Conservation (phyloP, 116 monocot species). For the Phalaenopsis hybrid region DNA sequence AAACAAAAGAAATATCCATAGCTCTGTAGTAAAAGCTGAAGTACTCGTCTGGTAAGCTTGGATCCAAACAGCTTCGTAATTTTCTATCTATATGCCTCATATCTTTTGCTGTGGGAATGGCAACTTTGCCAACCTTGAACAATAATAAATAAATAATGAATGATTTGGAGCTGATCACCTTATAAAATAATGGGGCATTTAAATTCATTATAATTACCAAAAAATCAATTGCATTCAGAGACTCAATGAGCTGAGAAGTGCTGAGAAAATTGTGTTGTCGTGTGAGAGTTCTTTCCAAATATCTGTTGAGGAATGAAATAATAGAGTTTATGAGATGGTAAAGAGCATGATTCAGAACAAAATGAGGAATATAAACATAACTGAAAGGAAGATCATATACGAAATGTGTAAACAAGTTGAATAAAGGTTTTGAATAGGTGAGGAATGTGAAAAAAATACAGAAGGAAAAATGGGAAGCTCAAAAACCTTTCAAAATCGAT, state of each 20-base stretch:
- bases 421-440: neutral
- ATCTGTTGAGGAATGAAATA: conserved; percentile 38
- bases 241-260: conserved; percentile 32
- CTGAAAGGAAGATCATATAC: neutral
- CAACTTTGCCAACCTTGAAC: conserved; percentile 47
- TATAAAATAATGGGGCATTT: neutral
- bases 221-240: conserved; percentile 41
- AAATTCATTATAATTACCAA: conserved; percentile 38
- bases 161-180: neutral
- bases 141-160: neutral
- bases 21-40: neutral
- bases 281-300: conserved; percentile 46
- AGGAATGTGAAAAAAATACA: neutral
- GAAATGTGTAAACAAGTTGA: neutral
- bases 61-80: conserved; percentile 77
- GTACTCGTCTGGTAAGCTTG: conserved; percentile 85
- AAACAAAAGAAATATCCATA: neutral
- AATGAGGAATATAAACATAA: neutral
- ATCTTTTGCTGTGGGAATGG: conserved; percentile 63
- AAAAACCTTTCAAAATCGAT: conserved; percentile 76
- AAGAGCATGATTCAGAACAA: neutral
- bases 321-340: neutral
- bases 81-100: conserved; percentile 93
- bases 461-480: conserved; percentile 2
- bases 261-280: conserved; percentile 30